Evolutionary conservation across 257 asterid species (phyloP), one percentile per base, ranked within the genome.

Genomic region (Rubia yunnanensis): DNA sequence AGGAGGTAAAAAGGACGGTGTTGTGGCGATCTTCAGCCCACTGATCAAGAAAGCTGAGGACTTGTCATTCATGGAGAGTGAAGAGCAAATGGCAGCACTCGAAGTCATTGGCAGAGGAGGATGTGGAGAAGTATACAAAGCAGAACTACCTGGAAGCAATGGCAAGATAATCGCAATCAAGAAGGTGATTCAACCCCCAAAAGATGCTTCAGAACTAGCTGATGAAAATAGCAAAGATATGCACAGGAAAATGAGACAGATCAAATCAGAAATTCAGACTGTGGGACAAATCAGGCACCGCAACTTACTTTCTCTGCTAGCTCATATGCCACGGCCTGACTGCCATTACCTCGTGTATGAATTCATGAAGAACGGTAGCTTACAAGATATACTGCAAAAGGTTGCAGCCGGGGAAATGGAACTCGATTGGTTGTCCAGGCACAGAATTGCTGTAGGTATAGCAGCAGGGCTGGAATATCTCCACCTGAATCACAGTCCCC

Each of bases 401-500:
- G 91, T 79, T 0, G n/a, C 76, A 0, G 68, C 62, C 13, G 95
- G 89, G 4, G 70, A 63, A 54, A 66, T 26, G 20, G 87, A 87
- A 14, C 22, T 92, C 9, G 84, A 84, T 26, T 92, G 99, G 99
- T 10, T 48, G 3, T 58, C 86, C 0, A 72, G 99, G 14, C 83
- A 79, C 75, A 79, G 76, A 61, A 79, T 89, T n/a, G 95, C 91
- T 1, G 13, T 85, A 2, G 97, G 99, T 3, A 66, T 92, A 15
- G 90, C 90, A 32, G 66, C 89, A 1, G 99, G 96, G 5, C 84
- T 92, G 0, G 96, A 92, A 71, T 89, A 89, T 52, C 97, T 92
- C 63, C 99, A 92, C 78, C 49, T 75, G 36, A 76, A 70, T 62
- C 95, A 84, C 24, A 75, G 68, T 1, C 95, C 88, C 0, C 80